phyloP scores from a whole-genome alignment of 2,329 filamentous ascomycete species.

The Thyridium curvatum region DNA sequence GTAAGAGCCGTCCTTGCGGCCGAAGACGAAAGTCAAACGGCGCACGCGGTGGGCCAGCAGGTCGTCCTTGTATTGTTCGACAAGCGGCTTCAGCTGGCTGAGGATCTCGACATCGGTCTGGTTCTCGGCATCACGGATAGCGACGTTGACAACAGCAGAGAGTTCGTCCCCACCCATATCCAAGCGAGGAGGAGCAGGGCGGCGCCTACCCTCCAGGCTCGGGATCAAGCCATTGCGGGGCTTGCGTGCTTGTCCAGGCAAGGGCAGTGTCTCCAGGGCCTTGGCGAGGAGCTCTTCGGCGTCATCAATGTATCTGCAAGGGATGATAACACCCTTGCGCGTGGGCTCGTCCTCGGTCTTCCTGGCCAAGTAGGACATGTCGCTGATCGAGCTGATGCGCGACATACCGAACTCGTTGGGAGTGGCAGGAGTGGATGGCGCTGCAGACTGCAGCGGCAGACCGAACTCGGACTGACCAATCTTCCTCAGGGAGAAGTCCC shows the following conservation, averaged over 20 bases:
- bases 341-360: conserved; percentile 70
- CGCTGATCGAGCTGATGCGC: conserved; percentile 89
- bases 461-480: conserved; percentile 88
- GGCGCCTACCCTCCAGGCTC: conserved; percentile 69
- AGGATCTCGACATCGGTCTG: conserved; percentile 77
- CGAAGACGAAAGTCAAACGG: conserved; percentile 92
- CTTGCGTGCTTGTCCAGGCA: conserved; percentile 14
- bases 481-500: conserved; percentile 95
- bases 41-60: conserved; percentile 76
- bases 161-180: conserved; percentile 66
- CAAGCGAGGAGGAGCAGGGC: conserved; percentile 44
- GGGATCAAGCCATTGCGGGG: conserved; percentile 56
- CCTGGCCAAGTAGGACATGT: conserved; percentile 82
- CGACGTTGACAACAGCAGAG: conserved; percentile 87
- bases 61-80: conserved; percentile 78
- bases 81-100: conserved; percentile 64
- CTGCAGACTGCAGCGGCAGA: conserved; percentile 69
- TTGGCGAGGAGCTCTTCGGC: conserved; percentile 79
- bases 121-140: conserved; percentile 81
- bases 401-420: conserved; percentile 64
- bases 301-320: conserved; percentile 90
- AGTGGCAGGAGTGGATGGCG: conserved; percentile 78
- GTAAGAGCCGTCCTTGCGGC: conserved; percentile 88
- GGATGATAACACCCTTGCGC: conserved; percentile 90
- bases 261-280: conserved; percentile 76